Evolutionary conservation across 1,284 basidiomycete species (phyloP), one percentile per base, ranked within the genome.

Genomic region (Schizophyllum commune): DNA sequence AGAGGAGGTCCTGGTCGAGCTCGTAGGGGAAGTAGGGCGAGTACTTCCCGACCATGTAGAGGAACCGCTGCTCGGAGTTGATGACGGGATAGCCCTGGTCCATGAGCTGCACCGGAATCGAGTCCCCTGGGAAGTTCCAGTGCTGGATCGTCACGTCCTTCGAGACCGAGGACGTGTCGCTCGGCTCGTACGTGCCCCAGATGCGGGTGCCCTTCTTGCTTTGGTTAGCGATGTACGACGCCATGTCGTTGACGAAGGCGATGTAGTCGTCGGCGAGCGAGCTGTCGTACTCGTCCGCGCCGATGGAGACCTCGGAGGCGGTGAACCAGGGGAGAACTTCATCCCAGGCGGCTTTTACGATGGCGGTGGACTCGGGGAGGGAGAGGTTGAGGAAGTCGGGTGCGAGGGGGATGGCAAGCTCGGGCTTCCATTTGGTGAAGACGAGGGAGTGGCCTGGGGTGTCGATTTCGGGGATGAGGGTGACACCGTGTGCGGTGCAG

Each of bases 251-350:
- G 51, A 77, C 69, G 60, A 73, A 77, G 1, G 68, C 62, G 33
- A 74, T 69, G 58, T 77, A 77, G 52, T 70, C 72, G 54, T 75
- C 65, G 0, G 73, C 75, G 4, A 77, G 64, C 9, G 65, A 62
- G n/a, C 67, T 34, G 8, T 58, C 52, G 61, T 76, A 77, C 64
- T 77, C 74, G 59, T 77, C 75, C 21, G 75, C 74, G 39, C 76
- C 76, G 51, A 77, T 76, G 15, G 73, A 74, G 21, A 77, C 72
- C 58, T 76, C 71, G 7, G 59, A 20, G 17, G 75, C 68, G 5
- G 70, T 67, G 56, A 77, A 74, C 75, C 75, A 76, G 1, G 75
- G 72, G 20, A 77, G 67, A 56, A 77, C 68, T 56, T 74, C 72
- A 5, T 70, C 65, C 75, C 75, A 77, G 32, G 77, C 69, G 8